These are phyloP conservation scores for Tetragonia tetragonoides DNA, from an alignment of 148 eudicot genomes.

Conservation along the genomic window DNA sequence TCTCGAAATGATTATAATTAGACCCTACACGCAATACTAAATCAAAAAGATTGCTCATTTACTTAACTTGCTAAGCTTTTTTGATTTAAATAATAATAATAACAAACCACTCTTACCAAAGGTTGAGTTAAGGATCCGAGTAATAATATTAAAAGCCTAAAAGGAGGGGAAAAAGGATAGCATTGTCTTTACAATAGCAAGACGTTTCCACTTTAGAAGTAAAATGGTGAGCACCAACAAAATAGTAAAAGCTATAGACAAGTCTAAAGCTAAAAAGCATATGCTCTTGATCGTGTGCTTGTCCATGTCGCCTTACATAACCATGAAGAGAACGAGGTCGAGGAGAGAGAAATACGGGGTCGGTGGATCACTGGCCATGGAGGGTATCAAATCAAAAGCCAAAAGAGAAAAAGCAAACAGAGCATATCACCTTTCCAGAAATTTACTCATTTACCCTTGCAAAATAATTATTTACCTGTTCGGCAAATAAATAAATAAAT, in stretches of 20 bases:
- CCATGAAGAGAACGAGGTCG: not conserved
- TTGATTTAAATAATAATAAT: too few species aligned
- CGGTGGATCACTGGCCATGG: constrained; percentile 27
- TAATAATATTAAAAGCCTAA: constrained; percentile 4
- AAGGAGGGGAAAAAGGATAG: constrained; percentile 23
- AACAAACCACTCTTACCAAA: not conserved
- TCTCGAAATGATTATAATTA: constrained; percentile 21
- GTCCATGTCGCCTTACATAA: not conserved
- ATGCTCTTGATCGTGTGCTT: constrained; percentile 9
- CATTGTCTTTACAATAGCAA: constrained; percentile 19
- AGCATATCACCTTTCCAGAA: not conserved
- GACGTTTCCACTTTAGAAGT: not conserved
- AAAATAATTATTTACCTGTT: not conserved
- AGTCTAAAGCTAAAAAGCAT: constrained; percentile 7
- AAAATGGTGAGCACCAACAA: not conserved
- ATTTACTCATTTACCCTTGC: not conserved
- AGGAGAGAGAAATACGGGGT: not conserved
- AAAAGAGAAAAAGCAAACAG: not conserved
- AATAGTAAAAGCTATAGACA: not conserved
- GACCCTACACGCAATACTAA: constrained; percentile 21
- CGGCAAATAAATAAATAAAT: too few species aligned
- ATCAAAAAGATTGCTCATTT: not conserved
- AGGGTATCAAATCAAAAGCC: constrained; percentile 22
- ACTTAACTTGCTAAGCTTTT: not conserved
- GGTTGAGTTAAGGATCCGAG: constrained; percentile 13